Evolutionary conservation across 2,329 filamentous ascomycete genomes (phyloP).

Genomic region (Aureobasidium sp.): DNA sequence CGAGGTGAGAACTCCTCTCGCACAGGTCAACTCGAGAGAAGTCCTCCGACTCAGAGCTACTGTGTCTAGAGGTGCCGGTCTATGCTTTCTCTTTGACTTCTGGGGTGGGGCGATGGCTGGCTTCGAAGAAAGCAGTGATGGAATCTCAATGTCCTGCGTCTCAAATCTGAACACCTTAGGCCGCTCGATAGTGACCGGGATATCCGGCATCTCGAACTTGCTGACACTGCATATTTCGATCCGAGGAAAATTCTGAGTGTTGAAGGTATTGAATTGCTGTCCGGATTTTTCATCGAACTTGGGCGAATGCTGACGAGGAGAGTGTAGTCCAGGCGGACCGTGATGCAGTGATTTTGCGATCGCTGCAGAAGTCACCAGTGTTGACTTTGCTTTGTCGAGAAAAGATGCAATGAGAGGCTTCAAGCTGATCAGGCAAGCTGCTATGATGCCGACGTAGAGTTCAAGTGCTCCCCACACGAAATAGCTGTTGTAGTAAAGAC

Average conservation of each 20-base stretch:
- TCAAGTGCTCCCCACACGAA: slow-evolving; percentile 42
- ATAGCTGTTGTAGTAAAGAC: slow-evolving; percentile 33
- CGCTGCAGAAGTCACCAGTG: background rate
- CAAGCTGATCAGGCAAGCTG: slow-evolving; percentile 39
- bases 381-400: slow-evolving; percentile 28
- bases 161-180: background rate
- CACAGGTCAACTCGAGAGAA: background rate
- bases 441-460: slow-evolving; percentile 39
- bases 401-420: slow-evolving; percentile 34
- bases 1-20: background rate
- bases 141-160: background rate
- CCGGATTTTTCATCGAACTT: background rate
- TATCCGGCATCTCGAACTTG: background rate
- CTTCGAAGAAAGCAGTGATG: background rate
- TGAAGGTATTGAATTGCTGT: slow-evolving; percentile 1
- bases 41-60: background rate
- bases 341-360: background rate
- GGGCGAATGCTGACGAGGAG: background rate
- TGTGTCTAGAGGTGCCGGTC: slow-evolving; percentile 3
- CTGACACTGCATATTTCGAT: slow-evolving; percentile 4
- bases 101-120: background rate
- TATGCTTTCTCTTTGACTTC: background rate
- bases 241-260: background rate
- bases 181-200: background rate
- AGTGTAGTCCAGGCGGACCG: background rate